phyloP scores from a whole-genome alignment of 257 asterid species.

The Solanum sejunctum region DNA sequence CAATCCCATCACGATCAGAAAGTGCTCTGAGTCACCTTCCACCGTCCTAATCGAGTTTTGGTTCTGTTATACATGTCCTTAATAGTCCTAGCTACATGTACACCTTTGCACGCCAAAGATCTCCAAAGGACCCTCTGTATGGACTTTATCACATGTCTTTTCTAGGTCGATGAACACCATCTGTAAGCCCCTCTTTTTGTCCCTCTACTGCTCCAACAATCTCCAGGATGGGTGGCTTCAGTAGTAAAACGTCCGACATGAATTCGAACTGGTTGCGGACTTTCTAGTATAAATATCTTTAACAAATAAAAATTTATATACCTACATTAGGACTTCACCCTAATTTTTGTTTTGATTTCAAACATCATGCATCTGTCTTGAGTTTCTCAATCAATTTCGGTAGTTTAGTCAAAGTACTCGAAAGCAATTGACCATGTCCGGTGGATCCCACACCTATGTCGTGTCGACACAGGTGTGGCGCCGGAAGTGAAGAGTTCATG shows the following conservation, averaged over 20 bases:
- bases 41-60: not conserved
- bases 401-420: not conserved
- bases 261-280: not conserved
- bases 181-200: too few relatives aligned
- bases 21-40: not conserved
- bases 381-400: not conserved
- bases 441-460: not conserved
- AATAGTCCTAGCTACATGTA: not conserved
- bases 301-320: not conserved
- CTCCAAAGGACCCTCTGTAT: not conserved
- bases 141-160: not conserved
- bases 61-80: not conserved
- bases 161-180: not conserved
- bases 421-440: not conserved
- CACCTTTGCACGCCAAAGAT: not conserved
- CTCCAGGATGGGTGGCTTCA: not conserved
- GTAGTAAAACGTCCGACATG: not conserved
- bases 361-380: not conserved
- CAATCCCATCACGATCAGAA: not conserved
- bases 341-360: not conserved
- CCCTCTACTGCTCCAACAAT: not conserved
- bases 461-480: not conserved
- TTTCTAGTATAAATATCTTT: not conserved
- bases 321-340: not conserved
- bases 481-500: not conserved